Evolutionary conservation across 164 flowering plant genomes (phyloP).

Genomic region (Chimonanthus praecox): DNA sequence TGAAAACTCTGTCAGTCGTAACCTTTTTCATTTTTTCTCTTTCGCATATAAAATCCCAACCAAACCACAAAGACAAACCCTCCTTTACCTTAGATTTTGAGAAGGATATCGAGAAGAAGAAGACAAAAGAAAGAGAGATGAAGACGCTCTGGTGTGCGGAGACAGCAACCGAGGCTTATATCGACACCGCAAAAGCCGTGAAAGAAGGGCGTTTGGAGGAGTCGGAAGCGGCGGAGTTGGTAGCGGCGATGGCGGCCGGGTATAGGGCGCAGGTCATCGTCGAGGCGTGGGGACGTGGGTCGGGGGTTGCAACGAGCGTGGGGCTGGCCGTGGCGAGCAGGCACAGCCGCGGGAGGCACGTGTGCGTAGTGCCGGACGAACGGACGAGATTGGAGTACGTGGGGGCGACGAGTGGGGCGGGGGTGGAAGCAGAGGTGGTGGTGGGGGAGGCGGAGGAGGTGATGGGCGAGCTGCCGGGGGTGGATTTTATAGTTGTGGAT

Average conservation of each 20-base stretch:
- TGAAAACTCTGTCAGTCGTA: not conserved
- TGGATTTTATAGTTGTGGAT: conserved; percentile 83
- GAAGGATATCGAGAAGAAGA: not conserved
- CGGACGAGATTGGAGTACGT: conserved; percentile 43
- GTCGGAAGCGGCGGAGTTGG: conserved; percentile 43
- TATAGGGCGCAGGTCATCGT: conserved; percentile 43
- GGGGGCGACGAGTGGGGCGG: conserved; percentile 24
- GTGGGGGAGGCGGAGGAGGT: conserved; percentile 62
- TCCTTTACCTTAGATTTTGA: not conserved
- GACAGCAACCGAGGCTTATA: conserved; percentile 65
- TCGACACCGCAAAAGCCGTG: conserved; percentile 74
- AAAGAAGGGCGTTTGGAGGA: conserved; percentile 21
- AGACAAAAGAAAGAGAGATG: conserved; percentile 26
- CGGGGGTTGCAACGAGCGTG: conserved; percentile 43
- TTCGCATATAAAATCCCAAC: not conserved
- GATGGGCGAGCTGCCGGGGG: conserved; percentile 38
- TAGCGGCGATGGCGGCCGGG: conserved; percentile 62
- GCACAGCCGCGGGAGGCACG: conserved; percentile 66
- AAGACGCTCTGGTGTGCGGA: conserved; percentile 86
- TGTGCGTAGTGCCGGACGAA: conserved; percentile 71
- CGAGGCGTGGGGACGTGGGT: conserved; percentile 63
- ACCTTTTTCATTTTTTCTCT: not conserved
- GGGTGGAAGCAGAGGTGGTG: conserved; percentile 42
- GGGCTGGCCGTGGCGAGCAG: conserved; percentile 61
- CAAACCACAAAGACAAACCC: not conserved